Conservation (phyloP, 345 rosid genomes). For the Excoecaria cochinchinensis region DNA sequence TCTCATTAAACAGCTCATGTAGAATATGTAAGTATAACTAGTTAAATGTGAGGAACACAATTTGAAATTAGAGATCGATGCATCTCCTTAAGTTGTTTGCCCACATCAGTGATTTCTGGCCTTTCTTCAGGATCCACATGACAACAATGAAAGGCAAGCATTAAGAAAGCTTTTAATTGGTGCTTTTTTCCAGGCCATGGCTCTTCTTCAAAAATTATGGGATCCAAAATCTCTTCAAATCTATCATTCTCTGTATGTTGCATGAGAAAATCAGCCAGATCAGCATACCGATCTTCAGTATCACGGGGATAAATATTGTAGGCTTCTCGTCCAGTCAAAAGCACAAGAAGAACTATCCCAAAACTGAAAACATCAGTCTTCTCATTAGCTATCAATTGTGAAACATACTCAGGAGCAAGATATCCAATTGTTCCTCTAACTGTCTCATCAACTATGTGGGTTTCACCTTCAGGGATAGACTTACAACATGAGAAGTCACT, state of each 20-base stretch:
- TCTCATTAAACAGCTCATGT: too few relatives aligned
- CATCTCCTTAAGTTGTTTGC: constrained; percentile 14
- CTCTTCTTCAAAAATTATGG: constrained; percentile 1
- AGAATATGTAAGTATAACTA: too few relatives aligned
- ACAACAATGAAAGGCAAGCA: constrained; percentile 4
- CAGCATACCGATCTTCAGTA: too few relatives aligned
- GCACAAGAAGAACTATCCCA: background rate
- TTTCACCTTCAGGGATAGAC: constrained; percentile 14
- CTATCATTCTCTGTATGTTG: background rate
- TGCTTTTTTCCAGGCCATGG: background rate
- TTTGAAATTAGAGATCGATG: background rate
- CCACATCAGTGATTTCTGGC: constrained; percentile 33
- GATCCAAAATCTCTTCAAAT: constrained; percentile 15
- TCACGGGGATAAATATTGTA: too few relatives aligned
- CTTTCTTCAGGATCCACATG: background rate
- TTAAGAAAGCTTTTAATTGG: background rate
- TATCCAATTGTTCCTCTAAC: too few relatives aligned
- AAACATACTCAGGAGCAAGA: background rate
- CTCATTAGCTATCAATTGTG: background rate
- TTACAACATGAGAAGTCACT: background rate
- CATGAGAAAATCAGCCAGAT: background rate
- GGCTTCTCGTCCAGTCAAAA: background rate
- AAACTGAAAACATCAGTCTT: constrained; percentile 1
- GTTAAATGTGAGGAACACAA: background rate
- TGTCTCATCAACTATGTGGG: too few relatives aligned